These are phyloP conservation scores for Pseudopediastrum boryanum DNA, from an alignment of 139 green algal species.

Conservation along the genomic window DNA sequence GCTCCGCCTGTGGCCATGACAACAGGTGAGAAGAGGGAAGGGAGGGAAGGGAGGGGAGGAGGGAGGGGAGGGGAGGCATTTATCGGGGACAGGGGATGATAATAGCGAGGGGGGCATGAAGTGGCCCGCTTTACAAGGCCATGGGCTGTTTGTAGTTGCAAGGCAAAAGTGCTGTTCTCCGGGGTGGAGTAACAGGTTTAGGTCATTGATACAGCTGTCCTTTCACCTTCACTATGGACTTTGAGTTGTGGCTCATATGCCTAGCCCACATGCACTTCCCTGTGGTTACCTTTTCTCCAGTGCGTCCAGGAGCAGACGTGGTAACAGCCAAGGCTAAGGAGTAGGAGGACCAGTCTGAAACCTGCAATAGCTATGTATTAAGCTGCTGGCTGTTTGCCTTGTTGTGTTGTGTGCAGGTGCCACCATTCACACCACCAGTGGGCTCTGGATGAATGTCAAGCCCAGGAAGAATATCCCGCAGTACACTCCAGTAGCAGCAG, in stretches of 20 bases:
- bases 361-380: not conserved
- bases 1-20: slow-evolving; percentile 78
- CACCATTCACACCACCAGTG: slow-evolving; percentile 88
- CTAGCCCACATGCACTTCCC: not conserved
- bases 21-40: slow-evolving; percentile 43
- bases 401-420: slow-evolving; percentile 53
- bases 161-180: too few species aligned
- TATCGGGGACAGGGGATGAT: too few species aligned
- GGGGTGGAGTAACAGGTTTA: too few species aligned
- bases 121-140: too few species aligned
- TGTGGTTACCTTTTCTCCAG: not conserved
- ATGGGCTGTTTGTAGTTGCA: too few species aligned
- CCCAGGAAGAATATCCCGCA: slow-evolving; percentile 20
- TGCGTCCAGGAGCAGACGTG: not conserved
- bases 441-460: slow-evolving; percentile 65
- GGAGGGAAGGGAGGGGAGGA: not conserved
- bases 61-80: not conserved
- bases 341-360: not conserved
- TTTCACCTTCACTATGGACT: not conserved
- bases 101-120: too few species aligned
- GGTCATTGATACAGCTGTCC: too few species aligned
- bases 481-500: not conserved
- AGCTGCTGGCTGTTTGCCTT: not conserved
- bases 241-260: not conserved
- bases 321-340: not conserved